Base-by-base conservation (phyloP, 345 rosid species). In the Melastoma malabathricum region DNA sequence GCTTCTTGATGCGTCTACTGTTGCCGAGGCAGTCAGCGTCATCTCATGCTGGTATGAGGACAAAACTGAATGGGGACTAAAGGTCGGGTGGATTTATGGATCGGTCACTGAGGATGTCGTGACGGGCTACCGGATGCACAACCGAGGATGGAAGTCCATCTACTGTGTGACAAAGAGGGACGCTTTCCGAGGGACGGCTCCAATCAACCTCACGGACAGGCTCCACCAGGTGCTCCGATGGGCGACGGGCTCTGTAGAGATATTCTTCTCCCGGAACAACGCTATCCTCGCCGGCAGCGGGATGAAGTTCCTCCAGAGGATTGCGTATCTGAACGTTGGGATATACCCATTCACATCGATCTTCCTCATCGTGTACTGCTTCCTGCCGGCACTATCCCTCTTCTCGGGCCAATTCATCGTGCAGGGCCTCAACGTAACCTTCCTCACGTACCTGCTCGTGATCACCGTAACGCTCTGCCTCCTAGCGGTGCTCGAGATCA, bases 171-270 rank as follows among this genome's bases (percentile, higher is more conserved):
- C 89, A 0, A 75, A 71, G 31, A 79, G 77, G 38, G 94, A 87
- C 54, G 96, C 94, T 6, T 87, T 87, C 54, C 82, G 89, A 0
- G 89, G 94, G 47, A 71, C 80, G 3, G 89, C 85, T 14, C 96
- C 87, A 0, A 79, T 79, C 48, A 87, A 79, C 60, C 71, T 87
- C 25, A 83, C 96, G 0, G 94, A 87, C 48, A 47, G 96, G 45
- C 87, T 87, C 50, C 94, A 83, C 47, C 94, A 87, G 64, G 94
- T 83, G 56, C 85, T 83, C 50, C 68, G 89, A 8, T 83, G 94
- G 96, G 96, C 94, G 0, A 87, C 89, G 0, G 96, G 94, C 14
- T 87, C 94, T 0, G 94, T 87, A 0, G 96, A 87, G 77, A 87
- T 87, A 48, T 83, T 87, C 64, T 87, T 87, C 78, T 83, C 96